These are phyloP conservation scores for Phytopythium vexans DNA, from an alignment of 352 stramenopile genomes.

Conservation along the genomic window DNA sequence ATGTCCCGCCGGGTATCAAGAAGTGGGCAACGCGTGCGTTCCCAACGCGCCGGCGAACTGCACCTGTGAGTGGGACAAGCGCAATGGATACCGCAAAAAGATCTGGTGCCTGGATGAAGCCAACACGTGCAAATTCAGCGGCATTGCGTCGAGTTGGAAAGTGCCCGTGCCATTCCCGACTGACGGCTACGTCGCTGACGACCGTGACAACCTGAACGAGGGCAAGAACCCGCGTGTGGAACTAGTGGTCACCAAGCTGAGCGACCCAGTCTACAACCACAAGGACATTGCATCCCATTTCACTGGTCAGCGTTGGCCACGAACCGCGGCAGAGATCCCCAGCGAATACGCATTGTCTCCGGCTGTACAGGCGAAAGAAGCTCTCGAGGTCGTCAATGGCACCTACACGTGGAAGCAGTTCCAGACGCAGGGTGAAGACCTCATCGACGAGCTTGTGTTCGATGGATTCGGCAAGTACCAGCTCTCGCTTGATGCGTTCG, in stretches of 20 bases:
- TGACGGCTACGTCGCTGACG: slow-evolving; percentile 52
- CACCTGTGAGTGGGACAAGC: slow-evolving; percentile 46
- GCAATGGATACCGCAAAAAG: slow-evolving; percentile 21
- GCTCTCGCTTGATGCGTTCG: slow-evolving; percentile 42
- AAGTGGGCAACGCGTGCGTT: slow-evolving; percentile 19
- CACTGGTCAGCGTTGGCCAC: not conserved
- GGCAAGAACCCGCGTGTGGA: slow-evolving; percentile 16
- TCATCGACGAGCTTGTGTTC: slow-evolving; percentile 44
- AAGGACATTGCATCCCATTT: not conserved
- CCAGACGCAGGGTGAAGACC: slow-evolving; percentile 25
- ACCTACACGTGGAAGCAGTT: slow-evolving; percentile 53
- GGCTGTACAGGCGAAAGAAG: too few species aligned
- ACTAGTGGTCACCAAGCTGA: slow-evolving; percentile 4
- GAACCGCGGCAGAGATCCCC: not conserved
- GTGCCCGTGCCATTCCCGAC: slow-evolving; percentile 49
- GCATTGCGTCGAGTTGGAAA: slow-evolving; percentile 30
- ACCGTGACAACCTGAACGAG: slow-evolving; percentile 23
- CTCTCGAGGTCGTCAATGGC: not conserved
- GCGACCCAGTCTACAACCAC: slow-evolving; percentile 1
- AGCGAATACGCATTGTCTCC: not conserved
- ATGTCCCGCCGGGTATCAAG: slow-evolving; percentile 35
- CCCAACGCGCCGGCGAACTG: slow-evolving; percentile 23
- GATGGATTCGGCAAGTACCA: slow-evolving; percentile 49
- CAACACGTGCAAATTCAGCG: slow-evolving; percentile 31
- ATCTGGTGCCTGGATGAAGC: slow-evolving; percentile 15